Evolutionary conservation across 2,329 filamentous ascomycete species (phyloP).

Genomic region (Moelleriella libera): DNA sequence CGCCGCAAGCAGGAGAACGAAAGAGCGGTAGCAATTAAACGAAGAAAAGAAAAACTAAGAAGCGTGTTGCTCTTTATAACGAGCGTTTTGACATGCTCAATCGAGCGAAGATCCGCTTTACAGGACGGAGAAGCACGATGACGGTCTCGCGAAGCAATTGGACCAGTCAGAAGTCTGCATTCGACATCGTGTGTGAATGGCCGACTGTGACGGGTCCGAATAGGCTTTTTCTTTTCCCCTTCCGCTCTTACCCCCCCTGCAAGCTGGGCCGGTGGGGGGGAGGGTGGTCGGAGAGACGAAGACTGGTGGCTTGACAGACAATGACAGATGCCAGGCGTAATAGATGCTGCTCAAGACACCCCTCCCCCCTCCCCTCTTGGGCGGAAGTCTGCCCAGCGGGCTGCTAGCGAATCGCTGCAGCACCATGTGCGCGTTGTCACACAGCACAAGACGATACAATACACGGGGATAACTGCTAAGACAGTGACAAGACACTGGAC

Average conservation of each 20-base stretch:
- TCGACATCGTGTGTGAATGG: conserved; percentile 7
- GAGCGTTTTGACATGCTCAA: background rate
- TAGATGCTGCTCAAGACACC: no score
- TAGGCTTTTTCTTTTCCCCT: conserved; percentile 1
- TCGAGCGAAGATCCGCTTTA: conserved; percentile 4
- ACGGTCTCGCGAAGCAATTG: background rate
- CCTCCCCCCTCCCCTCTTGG: no score
- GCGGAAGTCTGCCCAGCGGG: no score
- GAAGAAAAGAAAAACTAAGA: background rate
- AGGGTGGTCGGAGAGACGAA: background rate
- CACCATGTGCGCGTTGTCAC: no score
- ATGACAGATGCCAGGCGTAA: no score
- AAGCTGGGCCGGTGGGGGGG: background rate
- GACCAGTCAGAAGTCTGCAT: conserved; percentile 8
- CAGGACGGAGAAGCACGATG: conserved; percentile 4
- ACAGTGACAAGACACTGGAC: background rate
- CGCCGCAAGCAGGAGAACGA: no score
- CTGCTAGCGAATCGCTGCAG: background rate
- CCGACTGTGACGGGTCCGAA: conserved; percentile 5
- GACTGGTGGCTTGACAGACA: background rate
- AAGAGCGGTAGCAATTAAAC: background rate
- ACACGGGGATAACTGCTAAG: background rate
- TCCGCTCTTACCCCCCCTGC: background rate
- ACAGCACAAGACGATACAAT: no score
- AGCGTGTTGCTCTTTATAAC: background rate